Conservation (phyloP, 176 grass and related monocot genomes). For the Musa beccarii region DNA sequence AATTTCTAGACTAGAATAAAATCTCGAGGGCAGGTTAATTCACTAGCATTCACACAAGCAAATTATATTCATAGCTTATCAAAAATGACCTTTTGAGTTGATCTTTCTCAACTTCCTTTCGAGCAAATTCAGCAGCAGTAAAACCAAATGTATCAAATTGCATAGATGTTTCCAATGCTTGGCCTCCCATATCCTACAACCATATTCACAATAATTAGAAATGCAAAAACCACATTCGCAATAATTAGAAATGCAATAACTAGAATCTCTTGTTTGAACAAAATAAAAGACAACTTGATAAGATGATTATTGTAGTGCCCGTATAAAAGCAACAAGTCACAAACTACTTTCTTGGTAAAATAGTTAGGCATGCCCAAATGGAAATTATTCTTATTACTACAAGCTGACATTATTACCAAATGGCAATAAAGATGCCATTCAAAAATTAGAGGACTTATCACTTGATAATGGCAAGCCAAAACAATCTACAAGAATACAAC, state of each 20-base stretch:
- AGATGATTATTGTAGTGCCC: not conserved
- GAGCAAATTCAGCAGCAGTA: constrained; percentile 73
- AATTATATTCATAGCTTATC: not conserved
- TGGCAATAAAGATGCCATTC: too few species aligned
- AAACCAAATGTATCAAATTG: constrained; percentile 95
- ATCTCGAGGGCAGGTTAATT: not conserved
- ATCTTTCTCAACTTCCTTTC: constrained; percentile 73
- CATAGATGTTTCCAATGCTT: constrained; percentile 75
- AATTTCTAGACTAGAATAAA: not conserved
- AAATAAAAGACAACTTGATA: not conserved
- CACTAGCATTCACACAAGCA: not conserved
- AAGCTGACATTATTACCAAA: too few species aligned
- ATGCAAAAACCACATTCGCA: not conserved
- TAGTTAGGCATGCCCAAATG: too few species aligned
- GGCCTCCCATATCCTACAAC: constrained; percentile 78
- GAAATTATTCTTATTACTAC: too few species aligned
- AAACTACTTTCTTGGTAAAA: not conserved
- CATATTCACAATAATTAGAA: constrained; percentile 4
- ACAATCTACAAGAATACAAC: too few species aligned
- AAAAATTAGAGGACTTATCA: too few species aligned
- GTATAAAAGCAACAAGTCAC: not conserved
- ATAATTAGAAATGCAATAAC: constrained; percentile 1
- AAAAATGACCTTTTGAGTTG: constrained; percentile 62
- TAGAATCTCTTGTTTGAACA: not conserved
- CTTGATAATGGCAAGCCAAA: too few species aligned